Conservation (phyloP, 2,329 filamentous ascomycete genomes). For the Fusarium tjaetaba region DNA sequence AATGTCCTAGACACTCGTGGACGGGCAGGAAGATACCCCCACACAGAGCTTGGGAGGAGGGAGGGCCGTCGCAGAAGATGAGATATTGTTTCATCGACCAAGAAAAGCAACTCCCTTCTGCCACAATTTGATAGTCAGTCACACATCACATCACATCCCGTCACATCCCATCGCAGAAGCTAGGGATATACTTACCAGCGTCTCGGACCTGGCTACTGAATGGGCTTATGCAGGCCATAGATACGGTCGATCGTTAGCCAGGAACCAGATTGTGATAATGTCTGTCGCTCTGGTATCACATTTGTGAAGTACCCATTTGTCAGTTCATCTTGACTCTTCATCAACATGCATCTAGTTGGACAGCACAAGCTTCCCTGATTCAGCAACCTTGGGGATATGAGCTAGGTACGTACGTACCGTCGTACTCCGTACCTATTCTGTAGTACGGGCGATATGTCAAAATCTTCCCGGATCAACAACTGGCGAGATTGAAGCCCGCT, state of each 20-base stretch:
- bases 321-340: neutral
- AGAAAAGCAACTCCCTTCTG: constrained; percentile 13
- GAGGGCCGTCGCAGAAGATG: constrained; percentile 9
- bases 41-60: constrained; percentile 6
- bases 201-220: constrained; percentile 27
- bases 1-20: neutral
- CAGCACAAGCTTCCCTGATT: neutral
- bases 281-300: constrained; percentile 2
- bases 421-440: neutral
- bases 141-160: neutral
- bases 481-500: constrained; percentile 10
- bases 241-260: constrained; percentile 25
- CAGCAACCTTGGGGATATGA: neutral
- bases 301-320: neutral
- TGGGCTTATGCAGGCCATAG: constrained; percentile 32
- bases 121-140: constrained; percentile 5
- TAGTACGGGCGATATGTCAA: constrained; percentile 6
- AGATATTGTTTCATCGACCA: constrained; percentile 30
- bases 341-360: neutral
- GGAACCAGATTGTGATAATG: constrained; percentile 22
- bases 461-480: constrained; percentile 26
- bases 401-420: neutral
- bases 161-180: neutral
- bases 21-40: constrained; percentile 12
- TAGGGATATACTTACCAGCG: constrained; percentile 12